These are phyloP conservation scores for Akanthomyces lecanii DNA, from an alignment of 2,329 filamentous ascomycete species.

Conservation along the genomic window DNA sequence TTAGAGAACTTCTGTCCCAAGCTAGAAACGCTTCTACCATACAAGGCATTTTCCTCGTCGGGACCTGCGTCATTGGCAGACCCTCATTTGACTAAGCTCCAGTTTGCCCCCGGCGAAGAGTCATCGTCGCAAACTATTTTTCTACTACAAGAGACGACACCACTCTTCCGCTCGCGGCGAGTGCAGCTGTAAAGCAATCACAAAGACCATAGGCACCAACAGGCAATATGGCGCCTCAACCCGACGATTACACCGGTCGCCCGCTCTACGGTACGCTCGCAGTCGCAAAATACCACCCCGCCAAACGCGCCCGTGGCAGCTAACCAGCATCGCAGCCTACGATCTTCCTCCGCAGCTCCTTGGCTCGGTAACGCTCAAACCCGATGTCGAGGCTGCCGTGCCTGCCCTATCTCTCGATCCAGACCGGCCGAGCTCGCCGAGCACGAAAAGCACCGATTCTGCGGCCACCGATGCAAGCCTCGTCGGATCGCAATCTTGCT, in stretches of 20 bases:
- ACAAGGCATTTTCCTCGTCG: no score
- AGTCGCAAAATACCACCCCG: slow-evolving; percentile 1
- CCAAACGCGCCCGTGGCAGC: slow-evolving; percentile 13
- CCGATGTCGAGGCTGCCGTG: slow-evolving; percentile 28
- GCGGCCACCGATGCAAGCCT: slow-evolving; percentile 22
- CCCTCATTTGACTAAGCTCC: slow-evolving; percentile 13
- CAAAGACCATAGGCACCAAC: neutral
- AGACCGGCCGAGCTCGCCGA: slow-evolving; percentile 23
- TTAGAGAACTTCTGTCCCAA: no score
- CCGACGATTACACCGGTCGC: slow-evolving; percentile 45
- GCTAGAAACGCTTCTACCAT: no score
- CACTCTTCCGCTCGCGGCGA: slow-evolving; percentile 6
- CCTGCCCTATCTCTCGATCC: slow-evolving; percentile 21
- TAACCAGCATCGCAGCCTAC: slow-evolving; percentile 56
- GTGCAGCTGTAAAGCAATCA: neutral
- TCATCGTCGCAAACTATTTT: slow-evolving; percentile 3
- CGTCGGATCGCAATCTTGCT: slow-evolving; percentile 70
- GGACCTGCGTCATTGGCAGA: neutral
- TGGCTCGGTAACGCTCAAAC: slow-evolving; percentile 54
- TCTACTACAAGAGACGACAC: slow-evolving; percentile 17
- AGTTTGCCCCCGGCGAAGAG: slow-evolving; percentile 9
- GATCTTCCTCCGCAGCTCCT: slow-evolving; percentile 75
- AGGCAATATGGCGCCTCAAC: slow-evolving; percentile 34
- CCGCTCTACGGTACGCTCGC: slow-evolving; percentile 46
- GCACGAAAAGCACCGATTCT: slow-evolving; percentile 28